These are phyloP conservation scores for Hypoxylon fragiforme DNA, from an alignment of 495 filamentous ascomycete species.

Conservation along the genomic window DNA sequence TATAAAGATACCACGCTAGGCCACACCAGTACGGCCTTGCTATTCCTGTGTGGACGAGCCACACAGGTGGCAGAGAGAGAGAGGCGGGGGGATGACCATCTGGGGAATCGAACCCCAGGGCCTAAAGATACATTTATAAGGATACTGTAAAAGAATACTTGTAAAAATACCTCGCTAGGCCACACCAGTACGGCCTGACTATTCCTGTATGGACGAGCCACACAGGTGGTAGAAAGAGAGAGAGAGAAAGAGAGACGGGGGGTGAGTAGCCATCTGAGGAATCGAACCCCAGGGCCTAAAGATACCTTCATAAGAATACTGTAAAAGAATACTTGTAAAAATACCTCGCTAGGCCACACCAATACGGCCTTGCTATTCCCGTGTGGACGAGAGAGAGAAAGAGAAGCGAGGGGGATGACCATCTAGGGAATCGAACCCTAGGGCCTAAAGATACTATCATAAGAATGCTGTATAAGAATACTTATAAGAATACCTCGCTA, in stretches of 20 bases:
- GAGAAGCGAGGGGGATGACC: background rate
- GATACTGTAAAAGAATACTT: background rate
- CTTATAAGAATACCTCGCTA: background rate
- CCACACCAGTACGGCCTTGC: slow-evolving; percentile 16
- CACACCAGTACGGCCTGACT: background rate
- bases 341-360: slow-evolving; percentile 13
- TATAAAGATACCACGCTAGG: too few species aligned
- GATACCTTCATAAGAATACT: background rate
- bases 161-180: background rate
- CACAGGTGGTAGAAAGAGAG: background rate
- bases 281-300: slow-evolving; percentile 15
- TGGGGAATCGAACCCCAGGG: background rate
- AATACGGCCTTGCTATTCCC: slow-evolving; percentile 17
- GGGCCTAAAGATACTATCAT: background rate
- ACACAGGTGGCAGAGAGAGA: too few species aligned
- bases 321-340: background rate
- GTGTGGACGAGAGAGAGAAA: too few species aligned
- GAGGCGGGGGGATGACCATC: background rate
- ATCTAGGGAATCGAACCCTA: background rate
- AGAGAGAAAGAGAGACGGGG: too few species aligned
- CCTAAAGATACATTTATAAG: background rate
- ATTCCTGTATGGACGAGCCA: background rate
- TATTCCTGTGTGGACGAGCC: too few species aligned
- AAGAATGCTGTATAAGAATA: background rate
- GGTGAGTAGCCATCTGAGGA: slow-evolving; percentile 1